Evolutionary conservation across 257 asterid genomes (phyloP), one percentile per base, ranked within the genome.

Genomic region (Ehretia macrophylla): DNA sequence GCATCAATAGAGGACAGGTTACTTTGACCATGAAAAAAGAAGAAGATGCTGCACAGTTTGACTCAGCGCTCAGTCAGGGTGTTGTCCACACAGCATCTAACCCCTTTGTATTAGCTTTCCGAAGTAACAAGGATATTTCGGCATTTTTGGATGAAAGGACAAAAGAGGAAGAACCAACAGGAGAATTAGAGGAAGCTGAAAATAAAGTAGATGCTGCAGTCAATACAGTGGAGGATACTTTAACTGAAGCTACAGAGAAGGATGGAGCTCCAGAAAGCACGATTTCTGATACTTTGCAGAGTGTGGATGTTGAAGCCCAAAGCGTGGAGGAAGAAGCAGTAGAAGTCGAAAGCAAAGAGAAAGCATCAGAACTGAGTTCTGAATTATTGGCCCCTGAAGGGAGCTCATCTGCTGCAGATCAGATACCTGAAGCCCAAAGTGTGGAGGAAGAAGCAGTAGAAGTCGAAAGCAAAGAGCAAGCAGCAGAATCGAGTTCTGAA

Each of bases 11-110:
- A 76, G 96, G 95, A 51, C 81, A 81, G 72, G 82, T 81, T 51
- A 90, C 97, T 8, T 72, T 93, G 70, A 93, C 99, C 17, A 93
- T 86, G 97, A 93, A 93, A 80, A 82, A 77, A 70, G 94, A 81
- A 21, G 96, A 74, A 69, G 86, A 70, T 47, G 77, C 21, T 68
- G 77, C 55, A 52, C 73, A 75, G 69, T 72, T 83, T 79, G 96
- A 89, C 62, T 46, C 77, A 21, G 75, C 75, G 78, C 77, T 86
- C 53, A 73, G 16, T 32, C 81, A 66, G 73, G 90, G 94, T 55
- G 84, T 68, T 64, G 75, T 80, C 17, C 85, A 86, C 73, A 55
- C 72, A 13, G 92, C 95, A 19, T 86, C 90, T 16, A 93, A 93
- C 72, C 96, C 99, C 62, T 93, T 93, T 73, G 75, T 79, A 57